Percentiles rank a stretch among this genome's conserved stretches.
Evolutionary conservation across 148 eudicot genomes (phyloP).

Genomic region (Agrostemma githago): DNA sequence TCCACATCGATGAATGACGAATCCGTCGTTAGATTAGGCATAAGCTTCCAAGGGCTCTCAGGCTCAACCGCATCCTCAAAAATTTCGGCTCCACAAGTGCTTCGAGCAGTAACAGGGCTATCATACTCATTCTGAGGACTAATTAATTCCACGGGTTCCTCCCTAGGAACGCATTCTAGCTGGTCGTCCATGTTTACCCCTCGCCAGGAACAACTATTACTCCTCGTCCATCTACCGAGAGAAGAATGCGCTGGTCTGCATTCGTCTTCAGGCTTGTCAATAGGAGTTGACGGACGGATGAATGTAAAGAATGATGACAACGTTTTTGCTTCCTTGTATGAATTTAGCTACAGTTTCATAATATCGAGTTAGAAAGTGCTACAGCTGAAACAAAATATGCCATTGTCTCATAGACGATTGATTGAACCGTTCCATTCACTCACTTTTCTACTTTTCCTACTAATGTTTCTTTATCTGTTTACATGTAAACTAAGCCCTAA

Average conservation of each 20-base stretch:
- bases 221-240: conserved; percentile 75
- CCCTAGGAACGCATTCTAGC: conserved; percentile 27
- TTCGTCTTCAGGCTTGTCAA: conserved; percentile 32
- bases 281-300: conserved; percentile 45
- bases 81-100: conserved; percentile 39
- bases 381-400: background rate
- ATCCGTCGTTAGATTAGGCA: conserved; percentile 62
- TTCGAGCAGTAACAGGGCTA: conserved; percentile 33
- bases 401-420: background rate
- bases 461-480: background rate
- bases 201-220: conserved; percentile 33
- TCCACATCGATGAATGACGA: conserved; percentile 59
- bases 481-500: background rate
- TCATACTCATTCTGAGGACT: conserved; percentile 25
- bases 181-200: conserved; percentile 37
- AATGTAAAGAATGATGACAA: conserved; percentile 54
- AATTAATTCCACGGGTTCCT: conserved; percentile 27
- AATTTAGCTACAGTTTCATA: conserved; percentile 50
- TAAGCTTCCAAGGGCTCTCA: conserved; percentile 36
- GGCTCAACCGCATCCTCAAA: conserved; percentile 65
- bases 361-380: conserved; percentile 27
- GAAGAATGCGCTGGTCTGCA: conserved; percentile 38
- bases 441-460: background rate
- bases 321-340: conserved; percentile 44
- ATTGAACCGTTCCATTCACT: background rate